These are phyloP conservation scores for Colletotrichum viniferum DNA, from an alignment of 2,329 filamentous ascomycete species.

Conservation along the genomic window DNA sequence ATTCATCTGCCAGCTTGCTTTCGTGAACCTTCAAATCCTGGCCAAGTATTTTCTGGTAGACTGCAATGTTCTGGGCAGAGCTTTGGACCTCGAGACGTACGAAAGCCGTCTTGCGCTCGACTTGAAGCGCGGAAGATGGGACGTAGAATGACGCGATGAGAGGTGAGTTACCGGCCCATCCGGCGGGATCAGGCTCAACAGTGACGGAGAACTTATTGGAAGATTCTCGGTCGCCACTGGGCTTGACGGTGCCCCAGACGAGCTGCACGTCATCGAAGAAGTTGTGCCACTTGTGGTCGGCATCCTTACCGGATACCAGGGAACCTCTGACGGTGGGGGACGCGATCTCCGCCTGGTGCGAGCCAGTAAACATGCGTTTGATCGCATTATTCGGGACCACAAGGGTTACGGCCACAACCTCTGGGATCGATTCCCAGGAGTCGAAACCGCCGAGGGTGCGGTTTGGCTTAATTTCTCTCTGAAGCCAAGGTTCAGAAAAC, in stretches of 20 bases:
- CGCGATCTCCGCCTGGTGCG: constrained; percentile 14
- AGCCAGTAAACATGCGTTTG: constrained; percentile 28
- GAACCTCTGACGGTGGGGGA: constrained; percentile 35
- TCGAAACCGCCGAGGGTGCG: constrained; percentile 32
- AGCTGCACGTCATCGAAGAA: constrained; percentile 45
- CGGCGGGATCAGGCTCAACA: constrained; percentile 36
- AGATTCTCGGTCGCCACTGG: constrained; percentile 25
- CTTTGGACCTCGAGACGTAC: constrained; percentile 36
- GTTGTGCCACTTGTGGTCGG: constrained; percentile 34
- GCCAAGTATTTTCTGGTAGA: constrained; percentile 30
- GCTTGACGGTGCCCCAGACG: constrained; percentile 40
- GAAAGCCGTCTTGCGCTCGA: constrained; percentile 31
- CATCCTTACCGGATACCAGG: constrained; percentile 27
- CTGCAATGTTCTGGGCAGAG: constrained; percentile 25
- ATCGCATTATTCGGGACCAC: constrained; percentile 35
- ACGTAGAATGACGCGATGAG: constrained; percentile 47
- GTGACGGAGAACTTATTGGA: constrained; percentile 35
- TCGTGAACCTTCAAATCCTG: constrained; percentile 34
- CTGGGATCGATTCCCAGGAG: constrained; percentile 41
- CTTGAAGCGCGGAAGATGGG: constrained; percentile 37
- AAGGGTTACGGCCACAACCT: constrained; percentile 39
- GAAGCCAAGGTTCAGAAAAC: constrained; percentile 34
- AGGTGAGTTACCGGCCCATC: constrained; percentile 41
- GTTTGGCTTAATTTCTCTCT: constrained; percentile 22
- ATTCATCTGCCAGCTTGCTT: constrained; percentile 30